Evolutionary conservation across 2,329 filamentous ascomycete genomes (phyloP).

Genomic region (Trematosphaeria pertusa): DNA sequence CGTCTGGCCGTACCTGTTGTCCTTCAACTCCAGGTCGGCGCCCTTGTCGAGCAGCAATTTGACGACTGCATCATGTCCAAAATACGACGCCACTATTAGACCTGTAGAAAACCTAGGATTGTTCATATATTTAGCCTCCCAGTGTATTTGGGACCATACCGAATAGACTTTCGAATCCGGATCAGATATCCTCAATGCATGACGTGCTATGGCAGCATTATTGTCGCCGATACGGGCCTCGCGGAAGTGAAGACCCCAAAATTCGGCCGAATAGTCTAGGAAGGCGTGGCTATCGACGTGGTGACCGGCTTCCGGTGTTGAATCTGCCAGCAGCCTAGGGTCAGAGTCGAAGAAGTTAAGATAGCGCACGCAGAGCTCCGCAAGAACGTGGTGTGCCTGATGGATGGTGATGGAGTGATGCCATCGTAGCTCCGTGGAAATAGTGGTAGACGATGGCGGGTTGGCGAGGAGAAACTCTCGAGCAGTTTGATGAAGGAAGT

Average conservation of each 20-base stretch:
- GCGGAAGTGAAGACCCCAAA: not conserved
- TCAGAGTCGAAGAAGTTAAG: not conserved
- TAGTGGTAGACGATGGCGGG: not conserved
- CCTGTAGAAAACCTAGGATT: not conserved
- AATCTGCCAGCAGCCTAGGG: slow-evolving; percentile 6
- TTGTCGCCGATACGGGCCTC: not conserved
- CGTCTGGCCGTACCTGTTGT: no score
- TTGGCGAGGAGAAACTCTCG: slow-evolving; percentile 11
- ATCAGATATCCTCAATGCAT: slow-evolving; percentile 11
- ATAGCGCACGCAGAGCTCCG: slow-evolving; percentile 1
- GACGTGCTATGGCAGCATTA: not conserved
- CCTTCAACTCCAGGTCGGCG: no score
- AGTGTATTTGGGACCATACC: no score
- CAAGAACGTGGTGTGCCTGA: slow-evolving; percentile 1
- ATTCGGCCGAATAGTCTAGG: not conserved
- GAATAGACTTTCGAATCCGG: not conserved
- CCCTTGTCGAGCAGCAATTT: slow-evolving; percentile 6
- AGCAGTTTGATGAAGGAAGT: slow-evolving; percentile 15
- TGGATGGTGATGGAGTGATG: slow-evolving; percentile 6
- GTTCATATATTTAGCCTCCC: not conserved
- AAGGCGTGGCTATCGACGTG: not conserved
- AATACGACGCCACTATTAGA: not conserved
- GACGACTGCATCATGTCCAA: not conserved
- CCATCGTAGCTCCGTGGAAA: slow-evolving; percentile 1
- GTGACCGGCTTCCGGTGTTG: not conserved